Percentiles rank a stretch among this genome's conserved stretches.
These are phyloP conservation scores for Solanum peruvianum DNA, from an alignment of 257 asterid genomes.

Conservation along the genomic window DNA sequence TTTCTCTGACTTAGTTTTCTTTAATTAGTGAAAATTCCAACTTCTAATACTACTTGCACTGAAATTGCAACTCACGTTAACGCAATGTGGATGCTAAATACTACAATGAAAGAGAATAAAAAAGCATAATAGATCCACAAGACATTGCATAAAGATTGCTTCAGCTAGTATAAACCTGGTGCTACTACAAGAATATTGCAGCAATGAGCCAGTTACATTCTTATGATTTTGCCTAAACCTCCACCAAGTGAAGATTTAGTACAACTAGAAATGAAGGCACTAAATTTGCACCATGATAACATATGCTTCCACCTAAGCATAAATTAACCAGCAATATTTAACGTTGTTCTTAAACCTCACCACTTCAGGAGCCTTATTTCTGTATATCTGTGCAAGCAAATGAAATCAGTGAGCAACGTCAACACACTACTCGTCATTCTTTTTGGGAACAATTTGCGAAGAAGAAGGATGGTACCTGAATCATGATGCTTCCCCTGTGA, in stretches of 20 bases:
- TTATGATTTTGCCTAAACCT: not conserved
- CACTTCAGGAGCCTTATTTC: not conserved
- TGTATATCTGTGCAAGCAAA: not conserved
- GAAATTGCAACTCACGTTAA: not conserved
- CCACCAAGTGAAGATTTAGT: not conserved
- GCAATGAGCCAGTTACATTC: not conserved
- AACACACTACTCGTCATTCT: not conserved
- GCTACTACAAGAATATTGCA: not conserved
- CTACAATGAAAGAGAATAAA: not conserved
- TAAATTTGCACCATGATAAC: not conserved
- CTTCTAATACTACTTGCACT: not conserved
- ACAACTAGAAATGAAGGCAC: not conserved
- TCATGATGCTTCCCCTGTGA: not conserved
- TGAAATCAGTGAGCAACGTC: not conserved
- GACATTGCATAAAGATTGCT: not conserved
- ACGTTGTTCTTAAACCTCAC: not conserved
- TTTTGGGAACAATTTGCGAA: not conserved
- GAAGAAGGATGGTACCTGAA: not conserved
- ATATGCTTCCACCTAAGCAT: not conserved
- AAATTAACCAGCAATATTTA: not conserved
- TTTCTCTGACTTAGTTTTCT: not conserved
- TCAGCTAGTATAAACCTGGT: not conserved
- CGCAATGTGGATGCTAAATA: not conserved
- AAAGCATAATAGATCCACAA: not conserved
- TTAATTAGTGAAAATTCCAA: not conserved